Evolutionary conservation across 2,329 filamentous ascomycete species (phyloP).

Genomic region (Aspergillus neoniger): DNA sequence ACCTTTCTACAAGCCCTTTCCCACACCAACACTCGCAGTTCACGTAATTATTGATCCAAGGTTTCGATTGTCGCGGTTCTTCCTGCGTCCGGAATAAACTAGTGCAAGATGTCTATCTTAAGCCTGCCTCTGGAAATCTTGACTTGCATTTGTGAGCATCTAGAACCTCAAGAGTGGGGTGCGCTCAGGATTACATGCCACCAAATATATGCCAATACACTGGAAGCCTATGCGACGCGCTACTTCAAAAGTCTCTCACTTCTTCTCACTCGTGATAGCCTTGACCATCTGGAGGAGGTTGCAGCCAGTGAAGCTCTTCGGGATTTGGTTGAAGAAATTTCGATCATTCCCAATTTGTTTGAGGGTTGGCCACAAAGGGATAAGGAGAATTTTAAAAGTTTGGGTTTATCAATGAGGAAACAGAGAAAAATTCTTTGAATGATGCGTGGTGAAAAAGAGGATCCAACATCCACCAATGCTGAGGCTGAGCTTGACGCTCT

Average conservation of each 20-base stretch:
- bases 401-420: too few species aligned
- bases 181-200: not conserved
- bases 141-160: not conserved
- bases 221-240: not conserved
- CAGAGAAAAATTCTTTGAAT: too few species aligned
- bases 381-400: too few species aligned
- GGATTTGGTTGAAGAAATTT: not conserved
- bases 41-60: too few species aligned
- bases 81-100: too few species aligned
- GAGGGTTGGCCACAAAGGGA: not conserved
- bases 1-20: too few species aligned
- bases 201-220: not conserved
- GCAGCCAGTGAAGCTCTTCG: not conserved
- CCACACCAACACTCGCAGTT: too few species aligned
- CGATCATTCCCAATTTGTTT: not conserved
- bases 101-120: not conserved
- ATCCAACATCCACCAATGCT: too few species aligned
- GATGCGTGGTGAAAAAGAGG: too few species aligned
- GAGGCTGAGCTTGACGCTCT: too few species aligned
- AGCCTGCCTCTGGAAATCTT: not conserved
- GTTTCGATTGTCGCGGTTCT: fast-evolving
- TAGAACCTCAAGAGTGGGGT: not conserved
- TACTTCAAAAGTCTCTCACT: not conserved
- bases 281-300: not conserved
- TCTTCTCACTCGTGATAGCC: not conserved